Evolutionary conservation across 306 rosid genomes (phyloP).

Genomic region (Lathyrus aphaca): DNA sequence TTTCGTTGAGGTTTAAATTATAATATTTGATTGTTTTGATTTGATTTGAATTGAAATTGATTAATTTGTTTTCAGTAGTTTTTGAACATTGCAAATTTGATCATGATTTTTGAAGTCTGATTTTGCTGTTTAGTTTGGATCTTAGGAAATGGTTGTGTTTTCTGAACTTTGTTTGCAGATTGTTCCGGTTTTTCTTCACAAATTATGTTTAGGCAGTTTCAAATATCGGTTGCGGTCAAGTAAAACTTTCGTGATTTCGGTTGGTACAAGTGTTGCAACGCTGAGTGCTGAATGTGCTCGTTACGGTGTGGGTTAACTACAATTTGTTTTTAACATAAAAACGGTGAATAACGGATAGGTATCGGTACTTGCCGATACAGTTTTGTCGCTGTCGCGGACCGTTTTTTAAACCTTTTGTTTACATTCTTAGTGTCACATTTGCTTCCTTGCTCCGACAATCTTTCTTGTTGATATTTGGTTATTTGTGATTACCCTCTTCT

Average conservation of each 20-base stretch:
- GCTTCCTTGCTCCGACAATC: constrained; percentile 10
- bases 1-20: neutral
- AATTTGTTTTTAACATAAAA: no score
- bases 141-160: constrained; percentile 12
- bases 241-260: no score
- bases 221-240: no score
- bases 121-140: constrained; percentile 29
- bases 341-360: no score
- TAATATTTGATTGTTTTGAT: constrained; percentile 28
- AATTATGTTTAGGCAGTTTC: neutral
- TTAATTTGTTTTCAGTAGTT: constrained; percentile 27
- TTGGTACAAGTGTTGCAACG: no score
- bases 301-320: no score
- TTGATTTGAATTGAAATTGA: constrained; percentile 10
- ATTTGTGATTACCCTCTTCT: constrained; percentile 14
- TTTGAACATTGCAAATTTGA: constrained; percentile 24
- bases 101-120: constrained; percentile 27
- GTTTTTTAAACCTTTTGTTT: neutral
- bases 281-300: no score
- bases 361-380: no score
- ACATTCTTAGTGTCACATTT: constrained; percentile 23
- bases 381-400: no score
- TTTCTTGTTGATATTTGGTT: constrained; percentile 22
- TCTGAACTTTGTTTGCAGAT: neutral
- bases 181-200: constrained; percentile 17